phyloP scores from a whole-genome alignment of 495 filamentous ascomycete species.

The Opeltia flavorubescens region DNA sequence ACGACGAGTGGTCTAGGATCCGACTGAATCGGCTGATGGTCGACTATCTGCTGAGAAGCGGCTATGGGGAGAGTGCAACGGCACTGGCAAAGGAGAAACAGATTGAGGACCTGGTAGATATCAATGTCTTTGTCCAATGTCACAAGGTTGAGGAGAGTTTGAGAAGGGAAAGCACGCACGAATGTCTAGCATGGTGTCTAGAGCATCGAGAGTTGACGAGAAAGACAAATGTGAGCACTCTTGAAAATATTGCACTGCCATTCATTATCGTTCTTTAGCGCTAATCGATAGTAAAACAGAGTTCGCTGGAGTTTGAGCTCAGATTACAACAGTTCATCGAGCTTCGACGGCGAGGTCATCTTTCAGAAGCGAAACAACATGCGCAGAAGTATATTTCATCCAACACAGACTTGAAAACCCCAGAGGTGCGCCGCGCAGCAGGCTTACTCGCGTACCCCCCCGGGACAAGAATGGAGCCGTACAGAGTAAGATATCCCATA shows the following conservation, averaged over 20 bases:
- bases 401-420: slow-evolving; percentile 49
- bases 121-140: slow-evolving; percentile 76
- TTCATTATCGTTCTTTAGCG: too few species aligned
- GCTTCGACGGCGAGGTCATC: slow-evolving; percentile 56
- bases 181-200: slow-evolving; percentile 76
- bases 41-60: slow-evolving; percentile 76
- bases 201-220: slow-evolving; percentile 83
- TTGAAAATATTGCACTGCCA: too few species aligned
- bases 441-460: slow-evolving; percentile 64
- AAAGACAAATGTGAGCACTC: slow-evolving; percentile 52
- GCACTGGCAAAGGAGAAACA: slow-evolving; percentile 56
- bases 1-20: slow-evolving; percentile 75
- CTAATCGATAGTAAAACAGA: too few species aligned
- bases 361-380: slow-evolving; percentile 63
- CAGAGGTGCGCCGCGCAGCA: slow-evolving; percentile 56
- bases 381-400: slow-evolving; percentile 66
- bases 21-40: slow-evolving; percentile 75
- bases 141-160: slow-evolving; percentile 60
- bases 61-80: slow-evolving; percentile 64
- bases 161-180: slow-evolving; percentile 51
- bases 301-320: slow-evolving; percentile 82
- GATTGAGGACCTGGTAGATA: slow-evolving; percentile 71
- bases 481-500: slow-evolving; percentile 35
- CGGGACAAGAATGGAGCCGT: slow-evolving; percentile 45
- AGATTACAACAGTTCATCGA: slow-evolving; percentile 95